Evolutionary conservation across 163 green algal species (phyloP).

Genomic region (Scenedesmus sp.): DNA sequence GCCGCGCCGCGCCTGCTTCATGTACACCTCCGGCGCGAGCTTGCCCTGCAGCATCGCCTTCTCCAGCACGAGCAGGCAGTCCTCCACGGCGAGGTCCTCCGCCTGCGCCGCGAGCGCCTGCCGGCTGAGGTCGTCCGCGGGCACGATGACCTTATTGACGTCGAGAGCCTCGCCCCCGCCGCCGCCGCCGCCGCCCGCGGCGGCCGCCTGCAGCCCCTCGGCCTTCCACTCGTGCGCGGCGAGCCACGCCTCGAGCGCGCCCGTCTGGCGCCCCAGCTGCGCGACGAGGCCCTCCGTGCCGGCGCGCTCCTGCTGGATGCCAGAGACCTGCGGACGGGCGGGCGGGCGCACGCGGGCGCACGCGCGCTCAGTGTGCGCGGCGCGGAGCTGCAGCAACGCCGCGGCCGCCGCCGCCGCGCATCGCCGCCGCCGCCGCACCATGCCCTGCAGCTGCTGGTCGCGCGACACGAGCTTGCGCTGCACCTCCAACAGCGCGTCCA

Average conservation of each 20-base stretch:
- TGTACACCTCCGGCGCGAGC: constrained; percentile 73
- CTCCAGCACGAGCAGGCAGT: constrained; percentile 86
- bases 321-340: constrained; percentile 46
- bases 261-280: constrained; percentile 63
- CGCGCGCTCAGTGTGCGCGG: neutral
- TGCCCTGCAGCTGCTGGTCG: constrained; percentile 52
- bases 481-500: constrained; percentile 56
- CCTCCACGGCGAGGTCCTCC: constrained; percentile 88
- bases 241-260: constrained; percentile 75
- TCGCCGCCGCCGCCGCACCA: constrained; percentile 37
- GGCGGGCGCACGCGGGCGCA: no score
- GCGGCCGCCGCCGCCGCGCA: neutral
- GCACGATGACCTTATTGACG: constrained; percentile 65
- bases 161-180: constrained; percentile 33
- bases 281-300: constrained; percentile 72
- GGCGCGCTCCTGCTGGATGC: constrained; percentile 68
- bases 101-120: constrained; percentile 81
- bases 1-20: constrained; percentile 87
- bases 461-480: constrained; percentile 50
- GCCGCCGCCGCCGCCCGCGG: neutral
- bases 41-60: constrained; percentile 66
- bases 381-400: no score
- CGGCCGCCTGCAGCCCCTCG: constrained; percentile 18
- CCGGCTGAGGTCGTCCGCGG: constrained; percentile 72
- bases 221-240: constrained; percentile 70